Evolutionary conservation across 2,329 filamentous ascomycete species (phyloP).

Genomic region (Neofusicoccum sp.): DNA sequence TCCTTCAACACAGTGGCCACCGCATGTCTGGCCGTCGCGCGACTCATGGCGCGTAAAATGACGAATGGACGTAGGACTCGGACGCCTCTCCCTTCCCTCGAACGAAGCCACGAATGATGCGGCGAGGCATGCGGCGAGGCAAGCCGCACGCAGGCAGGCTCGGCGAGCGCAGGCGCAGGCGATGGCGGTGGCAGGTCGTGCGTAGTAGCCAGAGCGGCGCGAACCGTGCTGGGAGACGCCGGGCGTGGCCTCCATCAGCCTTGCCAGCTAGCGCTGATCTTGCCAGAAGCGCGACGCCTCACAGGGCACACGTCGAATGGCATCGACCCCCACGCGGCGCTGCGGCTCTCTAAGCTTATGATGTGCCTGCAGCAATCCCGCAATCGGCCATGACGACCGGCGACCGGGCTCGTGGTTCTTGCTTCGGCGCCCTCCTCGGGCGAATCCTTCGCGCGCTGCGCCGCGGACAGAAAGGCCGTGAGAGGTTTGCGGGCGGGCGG

Average conservation of each 20-base stretch:
- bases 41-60: neutral
- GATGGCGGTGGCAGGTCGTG: neutral
- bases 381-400: neutral
- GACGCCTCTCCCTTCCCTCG: neutral
- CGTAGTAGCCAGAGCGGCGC: neutral
- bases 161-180: neutral
- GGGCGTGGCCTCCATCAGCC: neutral
- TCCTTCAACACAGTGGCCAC: slow-evolving; percentile 8
- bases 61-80: neutral
- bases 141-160: neutral
- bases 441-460: neutral
- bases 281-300: neutral
- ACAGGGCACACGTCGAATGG: neutral
- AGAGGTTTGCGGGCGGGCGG: neutral
- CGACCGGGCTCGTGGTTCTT: neutral
- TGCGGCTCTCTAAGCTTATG: neutral
- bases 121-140: too few species aligned
- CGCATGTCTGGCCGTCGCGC: neutral
- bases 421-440: neutral
- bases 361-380: neutral
- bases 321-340: neutral
- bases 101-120: neutral
- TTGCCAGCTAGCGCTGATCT: slow-evolving; percentile 8
- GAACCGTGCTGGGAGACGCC: neutral
- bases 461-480: neutral